phyloP scores from a whole-genome alignment of 164 flowering plant genomes.

The Magnolia changhungtana region DNA sequence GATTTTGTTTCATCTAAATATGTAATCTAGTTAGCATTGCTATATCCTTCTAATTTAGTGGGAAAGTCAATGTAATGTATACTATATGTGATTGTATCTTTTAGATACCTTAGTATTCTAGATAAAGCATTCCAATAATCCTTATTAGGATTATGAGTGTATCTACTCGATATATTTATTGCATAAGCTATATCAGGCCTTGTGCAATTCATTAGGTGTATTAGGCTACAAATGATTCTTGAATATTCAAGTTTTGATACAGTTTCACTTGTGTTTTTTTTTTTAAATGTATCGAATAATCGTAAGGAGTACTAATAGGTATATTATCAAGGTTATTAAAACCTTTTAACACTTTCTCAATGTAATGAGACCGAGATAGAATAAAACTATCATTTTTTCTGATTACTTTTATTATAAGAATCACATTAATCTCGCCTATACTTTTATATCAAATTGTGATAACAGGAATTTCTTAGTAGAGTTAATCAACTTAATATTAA shows the following conservation, averaged over 20 bases:
- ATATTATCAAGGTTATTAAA: neutral
- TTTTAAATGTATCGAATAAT: too few relatives aligned
- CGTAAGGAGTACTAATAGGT: neutral
- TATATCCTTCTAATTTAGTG: neutral
- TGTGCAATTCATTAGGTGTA: neutral
- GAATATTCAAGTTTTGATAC: neutral
- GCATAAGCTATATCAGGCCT: too few relatives aligned
- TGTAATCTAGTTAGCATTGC: neutral
- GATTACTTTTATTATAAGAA: too few relatives aligned
- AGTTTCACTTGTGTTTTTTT: too few relatives aligned
- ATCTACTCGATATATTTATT: neutral
- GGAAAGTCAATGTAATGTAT: neutral
- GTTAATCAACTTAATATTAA: too few relatives aligned
- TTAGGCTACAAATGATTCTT: neutral
- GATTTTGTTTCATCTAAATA: neutral
- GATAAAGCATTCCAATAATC: neutral
- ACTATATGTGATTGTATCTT: neutral
- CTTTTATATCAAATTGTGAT: too few relatives aligned
- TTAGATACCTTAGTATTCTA: neutral
- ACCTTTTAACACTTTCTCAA: neutral
- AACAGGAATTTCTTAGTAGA: too few relatives aligned
- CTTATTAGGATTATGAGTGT: neutral
- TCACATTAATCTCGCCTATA: too few relatives aligned
- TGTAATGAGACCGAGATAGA: neutral
- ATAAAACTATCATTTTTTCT: neutral